phyloP scores from a whole-genome alignment of 2,329 filamentous ascomycete genomes.

The Colletotrichum higginsianum region DNA sequence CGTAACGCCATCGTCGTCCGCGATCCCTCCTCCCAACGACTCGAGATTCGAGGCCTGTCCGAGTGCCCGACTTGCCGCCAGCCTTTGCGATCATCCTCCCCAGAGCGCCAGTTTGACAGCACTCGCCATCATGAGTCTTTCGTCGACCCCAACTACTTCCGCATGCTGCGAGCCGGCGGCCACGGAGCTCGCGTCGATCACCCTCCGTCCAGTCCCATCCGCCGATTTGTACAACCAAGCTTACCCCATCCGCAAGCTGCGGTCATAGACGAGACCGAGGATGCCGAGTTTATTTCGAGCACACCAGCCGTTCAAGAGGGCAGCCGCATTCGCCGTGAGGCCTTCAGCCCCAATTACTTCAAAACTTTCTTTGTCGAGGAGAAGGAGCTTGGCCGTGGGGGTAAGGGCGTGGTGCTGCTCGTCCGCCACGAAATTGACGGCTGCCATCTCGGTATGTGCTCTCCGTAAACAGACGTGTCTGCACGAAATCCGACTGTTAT shows the following conservation, averaged over 20 bases:
- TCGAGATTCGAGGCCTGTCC: conserved; percentile 83
- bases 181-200: conserved; percentile 61
- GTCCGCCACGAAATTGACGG: conserved; percentile 94
- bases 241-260: conserved; percentile 47
- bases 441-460: conserved; percentile 75
- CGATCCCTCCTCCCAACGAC: conserved; percentile 86
- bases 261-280: conserved; percentile 49
- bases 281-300: conserved; percentile 69
- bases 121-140: conserved; percentile 73
- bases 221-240: conserved; percentile 65
- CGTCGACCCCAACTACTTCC: conserved; percentile 94
- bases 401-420: conserved; percentile 95
- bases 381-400: conserved; percentile 86
- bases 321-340: conserved; percentile 85
- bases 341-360: conserved; percentile 95
- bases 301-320: conserved; percentile 65
- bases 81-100: conserved; percentile 68
- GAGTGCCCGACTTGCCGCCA: conserved; percentile 95
- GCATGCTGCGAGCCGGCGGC: conserved; percentile 80
- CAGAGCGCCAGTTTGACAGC: conserved; percentile 66
- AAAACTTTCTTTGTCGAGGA: conserved; percentile 94
- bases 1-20: conserved; percentile 93
- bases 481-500: background rate
- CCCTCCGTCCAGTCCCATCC: conserved; percentile 67
- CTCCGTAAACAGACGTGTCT: background rate